Percentiles rank a stretch among this genome's conserved stretches.
Conservation (phyloP, 176 grass and related monocot species). For the Triticum monococcum region DNA sequence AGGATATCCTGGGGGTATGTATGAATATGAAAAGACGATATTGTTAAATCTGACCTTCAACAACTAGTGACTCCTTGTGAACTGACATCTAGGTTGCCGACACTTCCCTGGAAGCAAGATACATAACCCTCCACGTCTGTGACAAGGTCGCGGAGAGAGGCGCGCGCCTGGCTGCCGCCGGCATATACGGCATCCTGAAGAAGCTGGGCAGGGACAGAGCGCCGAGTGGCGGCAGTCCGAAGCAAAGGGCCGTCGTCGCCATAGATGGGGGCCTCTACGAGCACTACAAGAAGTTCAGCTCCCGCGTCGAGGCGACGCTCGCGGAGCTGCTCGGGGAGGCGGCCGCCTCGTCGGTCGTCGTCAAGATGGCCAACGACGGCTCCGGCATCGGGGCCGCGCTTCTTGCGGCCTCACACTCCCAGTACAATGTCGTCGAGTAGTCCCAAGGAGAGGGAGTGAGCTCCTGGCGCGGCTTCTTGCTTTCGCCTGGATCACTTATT, state of each 20-base stretch:
- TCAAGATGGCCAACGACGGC: conserved; percentile 83
- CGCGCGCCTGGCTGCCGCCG: conserved; percentile 68
- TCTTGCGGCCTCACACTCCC: conserved; percentile 81
- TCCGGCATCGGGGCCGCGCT: conserved; percentile 82
- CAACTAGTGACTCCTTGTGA: conserved; percentile 6
- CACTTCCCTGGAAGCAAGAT: conserved; percentile 64
- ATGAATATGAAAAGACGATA: not conserved
- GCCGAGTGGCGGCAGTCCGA: conserved; percentile 4
- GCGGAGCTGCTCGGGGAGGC: conserved; percentile 65
- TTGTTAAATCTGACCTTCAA: not conserved
- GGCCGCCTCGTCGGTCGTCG: conserved; percentile 53
- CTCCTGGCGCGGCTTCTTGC: conserved; percentile 15
- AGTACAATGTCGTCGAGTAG: conserved; percentile 51
- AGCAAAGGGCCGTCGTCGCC: conserved; percentile 54
- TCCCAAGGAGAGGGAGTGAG: conserved; percentile 12
- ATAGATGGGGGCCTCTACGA: conserved; percentile 86
- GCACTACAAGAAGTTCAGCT: conserved; percentile 82
- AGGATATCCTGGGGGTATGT: conserved; percentile 83
- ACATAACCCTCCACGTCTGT: conserved; percentile 65
- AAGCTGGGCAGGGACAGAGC: conserved; percentile 64
- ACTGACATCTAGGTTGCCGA: conserved; percentile 48
- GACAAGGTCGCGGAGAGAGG: conserved; percentile 71
- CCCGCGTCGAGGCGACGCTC: conserved; percentile 55
- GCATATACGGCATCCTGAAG: conserved; percentile 82
- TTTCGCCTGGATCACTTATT: not conserved